Conservation (phyloP, 2,329 filamentous ascomycete genomes). For the Diplodia corticola region DNA sequence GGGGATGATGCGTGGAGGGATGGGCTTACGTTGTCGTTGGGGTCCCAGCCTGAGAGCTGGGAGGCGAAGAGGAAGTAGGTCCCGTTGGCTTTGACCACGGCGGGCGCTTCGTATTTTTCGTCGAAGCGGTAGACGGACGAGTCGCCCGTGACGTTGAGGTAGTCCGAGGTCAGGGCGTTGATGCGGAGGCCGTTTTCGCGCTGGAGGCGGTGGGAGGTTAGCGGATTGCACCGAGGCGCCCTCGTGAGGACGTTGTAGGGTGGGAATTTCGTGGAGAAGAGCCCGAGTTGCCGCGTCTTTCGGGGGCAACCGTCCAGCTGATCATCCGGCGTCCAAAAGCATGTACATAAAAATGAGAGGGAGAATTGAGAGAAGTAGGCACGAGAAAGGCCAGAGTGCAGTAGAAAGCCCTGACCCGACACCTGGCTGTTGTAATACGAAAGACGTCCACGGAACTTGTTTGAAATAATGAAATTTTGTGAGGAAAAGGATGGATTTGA, state of each 20-base stretch:
- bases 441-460: no score
- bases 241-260: background rate
- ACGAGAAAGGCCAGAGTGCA: no score
- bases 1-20: no score
- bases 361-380: no score
- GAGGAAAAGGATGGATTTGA: background rate
- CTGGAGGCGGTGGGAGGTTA: slow-evolving; percentile 34
- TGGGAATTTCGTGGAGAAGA: no score
- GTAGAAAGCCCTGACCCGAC: no score
- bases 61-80: slow-evolving; percentile 68
- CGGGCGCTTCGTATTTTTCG: slow-evolving; percentile 62
- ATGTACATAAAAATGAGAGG: no score
- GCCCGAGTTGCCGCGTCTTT: no score
- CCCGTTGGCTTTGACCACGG: slow-evolving; percentile 60
- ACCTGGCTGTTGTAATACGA: no score
- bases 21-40: slow-evolving; percentile 60
- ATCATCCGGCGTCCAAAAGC: no score
- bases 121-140: slow-evolving; percentile 54
- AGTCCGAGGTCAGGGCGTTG: slow-evolving; percentile 58
- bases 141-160: slow-evolving; percentile 49
- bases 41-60: slow-evolving; percentile 44
- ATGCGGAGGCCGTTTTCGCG: slow-evolving; percentile 60
- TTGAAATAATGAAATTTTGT: no score
- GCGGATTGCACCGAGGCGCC: background rate
- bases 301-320: no score